Percentiles rank a stretch among this genome's conserved stretches.
Evolutionary conservation across 345 rosid species (phyloP).

Genomic region (Abelmoschus esculentus): DNA sequence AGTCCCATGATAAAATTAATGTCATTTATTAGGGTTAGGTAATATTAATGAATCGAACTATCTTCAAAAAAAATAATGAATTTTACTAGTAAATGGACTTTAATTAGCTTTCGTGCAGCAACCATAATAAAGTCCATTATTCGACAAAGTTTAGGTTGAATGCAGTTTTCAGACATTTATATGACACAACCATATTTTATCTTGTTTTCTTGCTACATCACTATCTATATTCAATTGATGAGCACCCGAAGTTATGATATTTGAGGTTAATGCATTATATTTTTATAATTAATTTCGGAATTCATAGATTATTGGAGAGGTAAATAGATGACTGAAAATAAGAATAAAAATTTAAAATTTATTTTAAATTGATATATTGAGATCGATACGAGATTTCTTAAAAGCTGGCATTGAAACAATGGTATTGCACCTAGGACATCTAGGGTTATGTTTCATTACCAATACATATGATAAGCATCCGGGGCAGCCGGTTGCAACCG

Average conservation of each 20-base stretch:
- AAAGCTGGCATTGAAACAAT: conserved; percentile 38
- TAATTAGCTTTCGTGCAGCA: conserved; percentile 27
- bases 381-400: conserved; percentile 72
- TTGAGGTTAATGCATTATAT: too few relatives aligned
- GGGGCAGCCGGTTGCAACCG: conserved; percentile 71
- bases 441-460: conserved; percentile 53
- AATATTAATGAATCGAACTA: conserved; percentile 11
- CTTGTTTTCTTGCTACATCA: conserved; percentile 12
- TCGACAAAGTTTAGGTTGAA: conserved; percentile 36
- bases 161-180: conserved; percentile 48
- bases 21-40: conserved; percentile 39
- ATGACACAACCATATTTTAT: conserved; percentile 30
- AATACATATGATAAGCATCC: conserved; percentile 77
- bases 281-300: too few relatives aligned
- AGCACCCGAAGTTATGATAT: too few relatives aligned
- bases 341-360: neutral
- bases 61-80: neutral
- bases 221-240: neutral
- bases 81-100: conserved; percentile 23
- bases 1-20: conserved; percentile 25
- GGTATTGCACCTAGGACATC: conserved; percentile 72
- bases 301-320: too few relatives aligned
- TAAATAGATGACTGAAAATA: too few relatives aligned
- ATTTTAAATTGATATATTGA: conserved; percentile 58
- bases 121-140: conserved; percentile 24